phyloP scores from a whole-genome alignment of 1,284 basidiomycete genomes.

The Neolentinus lepideus region DNA sequence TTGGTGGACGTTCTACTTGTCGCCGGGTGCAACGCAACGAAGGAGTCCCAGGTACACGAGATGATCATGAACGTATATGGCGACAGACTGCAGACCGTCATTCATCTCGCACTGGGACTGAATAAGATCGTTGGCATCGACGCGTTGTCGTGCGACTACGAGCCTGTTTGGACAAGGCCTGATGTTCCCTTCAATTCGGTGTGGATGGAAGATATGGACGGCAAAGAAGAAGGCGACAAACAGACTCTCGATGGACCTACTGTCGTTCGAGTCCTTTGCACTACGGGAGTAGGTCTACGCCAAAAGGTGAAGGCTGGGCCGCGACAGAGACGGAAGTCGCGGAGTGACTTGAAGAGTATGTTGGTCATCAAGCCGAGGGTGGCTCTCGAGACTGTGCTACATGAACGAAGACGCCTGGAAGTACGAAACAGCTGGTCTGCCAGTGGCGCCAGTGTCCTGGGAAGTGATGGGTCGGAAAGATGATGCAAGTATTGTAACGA shows the following conservation, averaged over 20 bases:
- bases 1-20: not conserved
- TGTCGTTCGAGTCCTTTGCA: not conserved
- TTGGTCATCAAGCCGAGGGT: not conserved
- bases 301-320: not conserved
- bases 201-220: slow-evolving; percentile 1
- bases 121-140: not conserved
- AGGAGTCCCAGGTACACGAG: not conserved
- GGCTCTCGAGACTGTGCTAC: not conserved
- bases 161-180: not conserved
- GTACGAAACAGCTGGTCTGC: not conserved
- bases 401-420: not conserved
- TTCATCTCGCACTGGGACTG: not conserved
- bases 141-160: not conserved
- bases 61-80: not conserved
- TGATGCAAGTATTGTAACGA: no score
- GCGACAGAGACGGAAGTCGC: not conserved
- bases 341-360: not conserved
- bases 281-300: not conserved
- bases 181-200: not conserved
- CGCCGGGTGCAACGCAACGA: not conserved
- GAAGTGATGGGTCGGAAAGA: not conserved
- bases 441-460: not conserved
- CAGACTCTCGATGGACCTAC: not conserved
- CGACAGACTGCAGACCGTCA: not conserved
- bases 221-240: not conserved